Base-by-base conservation (phyloP, 1,284 basidiomycete species). In the Malassezia dermatis region DNA sequence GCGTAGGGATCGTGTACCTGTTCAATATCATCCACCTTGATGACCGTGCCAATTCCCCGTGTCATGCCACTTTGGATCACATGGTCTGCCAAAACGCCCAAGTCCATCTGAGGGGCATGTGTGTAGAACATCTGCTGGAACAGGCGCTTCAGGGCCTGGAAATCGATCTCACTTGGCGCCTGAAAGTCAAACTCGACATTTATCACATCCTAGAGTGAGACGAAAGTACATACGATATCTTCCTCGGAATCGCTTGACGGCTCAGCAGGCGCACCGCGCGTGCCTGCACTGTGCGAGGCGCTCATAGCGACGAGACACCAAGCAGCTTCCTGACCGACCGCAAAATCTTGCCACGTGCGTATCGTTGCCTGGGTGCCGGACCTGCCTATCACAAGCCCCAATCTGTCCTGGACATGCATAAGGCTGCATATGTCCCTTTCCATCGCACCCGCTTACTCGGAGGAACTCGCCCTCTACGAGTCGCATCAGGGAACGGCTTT, bases 101-200 rank as follows among this genome's bases (percentile, higher is more conserved):
- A 52, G 40, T 71, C 59, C 27, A 73, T 46, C 27, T 65, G 60
- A 37, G 62, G 60, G 21, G 68, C 60, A 59, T 71, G 66, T n/a
- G 71, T 71, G 51, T 69, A 69, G 55, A 66, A 71, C 23, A 71
- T 66, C 58, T 73, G 71, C 46, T 69, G 66, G 53, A 67, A 53
- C 23, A 71, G 67, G 2, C 71, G 60, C 51, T 66, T 68, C 23
- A 73, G 49, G 8, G 71, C 69, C 35, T 60, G 66, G 24, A 60
- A 63, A 49, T 73, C 71, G 47, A 66, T 63, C 46, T 67, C 65
- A 34, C 57, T 54, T 8, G 69, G 69, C 6, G 69, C 59, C 4
- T 56, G 59, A 30, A 71, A 73, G 58, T 70, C 67, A 44, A 73
- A 73, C 47, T 67, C 64, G 53, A 73, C 71, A 54, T 73, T 70